phyloP scores from a whole-genome alignment of 768 basidiomycete genomes.

The Tremella fuciformis region DNA sequence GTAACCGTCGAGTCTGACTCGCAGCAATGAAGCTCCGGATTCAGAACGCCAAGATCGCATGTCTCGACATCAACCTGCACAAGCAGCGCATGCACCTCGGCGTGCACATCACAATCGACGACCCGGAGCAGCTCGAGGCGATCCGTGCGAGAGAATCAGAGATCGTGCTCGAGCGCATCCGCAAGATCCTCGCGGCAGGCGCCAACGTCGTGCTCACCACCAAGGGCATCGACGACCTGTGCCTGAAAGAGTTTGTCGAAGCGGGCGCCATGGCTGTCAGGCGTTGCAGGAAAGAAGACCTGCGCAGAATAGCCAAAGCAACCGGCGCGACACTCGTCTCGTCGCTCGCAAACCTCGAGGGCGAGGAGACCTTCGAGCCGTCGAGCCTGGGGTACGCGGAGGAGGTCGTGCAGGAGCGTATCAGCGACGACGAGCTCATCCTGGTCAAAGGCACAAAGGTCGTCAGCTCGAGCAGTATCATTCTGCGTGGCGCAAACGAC shows the following conservation, averaged over 20 bases:
- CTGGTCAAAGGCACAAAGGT: slow-evolving; percentile 96
- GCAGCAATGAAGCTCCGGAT: slow-evolving; percentile 97
- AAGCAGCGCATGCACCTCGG: slow-evolving; percentile 97
- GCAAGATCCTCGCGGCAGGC: slow-evolving; percentile 91
- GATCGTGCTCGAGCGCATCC: slow-evolving; percentile 89
- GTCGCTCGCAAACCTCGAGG: slow-evolving; percentile 90
- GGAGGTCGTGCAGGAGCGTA: slow-evolving; percentile 93
- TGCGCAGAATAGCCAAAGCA: slow-evolving; percentile 92
- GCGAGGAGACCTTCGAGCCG: slow-evolving; percentile 95
- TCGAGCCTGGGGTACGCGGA: slow-evolving; percentile 87
- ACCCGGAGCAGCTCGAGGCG: slow-evolving; percentile 92
- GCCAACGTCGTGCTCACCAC: slow-evolving; percentile 97
- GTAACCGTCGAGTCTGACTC: background rate
- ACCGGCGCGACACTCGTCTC: slow-evolving; percentile 92
- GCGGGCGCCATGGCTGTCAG: slow-evolving; percentile 98
- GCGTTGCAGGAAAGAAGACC: slow-evolving; percentile 94
- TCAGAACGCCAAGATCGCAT: slow-evolving; percentile 91
- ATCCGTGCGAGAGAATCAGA: slow-evolving; percentile 93
- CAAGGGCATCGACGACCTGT: slow-evolving; percentile 97
- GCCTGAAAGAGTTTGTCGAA: slow-evolving; percentile 97
- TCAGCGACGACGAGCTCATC: slow-evolving; percentile 97
- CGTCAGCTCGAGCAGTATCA: slow-evolving; percentile 86
- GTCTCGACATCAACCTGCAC: slow-evolving; percentile 94
- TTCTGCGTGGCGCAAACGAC: slow-evolving; percentile 95
- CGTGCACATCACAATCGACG: slow-evolving; percentile 93